Percentiles rank a stretch among this genome's conserved stretches.
These are phyloP conservation scores for Codiaeum variegatum DNA, from an alignment of 441 rosid genomes.

Conservation along the genomic window DNA sequence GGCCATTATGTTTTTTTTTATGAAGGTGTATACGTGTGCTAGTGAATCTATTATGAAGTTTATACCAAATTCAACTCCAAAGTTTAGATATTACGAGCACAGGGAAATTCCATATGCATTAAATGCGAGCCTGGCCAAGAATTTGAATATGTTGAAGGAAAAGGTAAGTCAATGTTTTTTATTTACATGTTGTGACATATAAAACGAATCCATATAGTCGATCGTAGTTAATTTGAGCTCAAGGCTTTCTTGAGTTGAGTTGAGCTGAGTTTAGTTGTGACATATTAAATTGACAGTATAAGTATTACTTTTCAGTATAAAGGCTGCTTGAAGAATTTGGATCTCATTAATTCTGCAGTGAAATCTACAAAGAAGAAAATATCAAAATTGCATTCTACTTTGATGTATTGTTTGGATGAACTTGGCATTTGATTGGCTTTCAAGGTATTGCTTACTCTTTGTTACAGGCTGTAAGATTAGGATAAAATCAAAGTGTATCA, in stretches of 20 bases:
- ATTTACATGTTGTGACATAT: slow-evolving; percentile 2
- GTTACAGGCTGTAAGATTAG: too few relatives aligned
- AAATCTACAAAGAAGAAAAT: slow-evolving; percentile 43
- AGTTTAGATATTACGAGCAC: slow-evolving; percentile 47
- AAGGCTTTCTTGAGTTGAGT: too few relatives aligned
- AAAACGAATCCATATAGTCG: too few relatives aligned
- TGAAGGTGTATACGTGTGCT: slow-evolving; percentile 73
- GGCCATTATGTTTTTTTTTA: slow-evolving; percentile 11
- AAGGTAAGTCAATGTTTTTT: slow-evolving; percentile 38
- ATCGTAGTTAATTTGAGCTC: too few relatives aligned
- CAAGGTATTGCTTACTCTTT: slow-evolving; percentile 51
- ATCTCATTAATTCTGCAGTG: slow-evolving; percentile 34
- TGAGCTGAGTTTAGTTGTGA: too few relatives aligned
- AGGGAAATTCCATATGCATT: slow-evolving; percentile 31
- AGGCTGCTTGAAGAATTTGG: slow-evolving; percentile 30
- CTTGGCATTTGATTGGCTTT: slow-evolving; percentile 79
- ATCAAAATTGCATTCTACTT: slow-evolving; percentile 35
- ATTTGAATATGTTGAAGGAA: slow-evolving; percentile 34
- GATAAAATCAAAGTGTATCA: too few relatives aligned
- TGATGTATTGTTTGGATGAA: slow-evolving; percentile 62
- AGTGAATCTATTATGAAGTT: slow-evolving; percentile 58
- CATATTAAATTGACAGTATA: slow-evolving; percentile 23
- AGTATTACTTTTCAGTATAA: slow-evolving; percentile 48
- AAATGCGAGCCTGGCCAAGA: slow-evolving; percentile 23
- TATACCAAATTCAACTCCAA: slow-evolving; percentile 61